Percentiles rank a stretch among this genome's conserved stretches.
Evolutionary conservation across 2,329 filamentous ascomycete species (phyloP).

Genomic region (Epichloe brachyelytri): DNA sequence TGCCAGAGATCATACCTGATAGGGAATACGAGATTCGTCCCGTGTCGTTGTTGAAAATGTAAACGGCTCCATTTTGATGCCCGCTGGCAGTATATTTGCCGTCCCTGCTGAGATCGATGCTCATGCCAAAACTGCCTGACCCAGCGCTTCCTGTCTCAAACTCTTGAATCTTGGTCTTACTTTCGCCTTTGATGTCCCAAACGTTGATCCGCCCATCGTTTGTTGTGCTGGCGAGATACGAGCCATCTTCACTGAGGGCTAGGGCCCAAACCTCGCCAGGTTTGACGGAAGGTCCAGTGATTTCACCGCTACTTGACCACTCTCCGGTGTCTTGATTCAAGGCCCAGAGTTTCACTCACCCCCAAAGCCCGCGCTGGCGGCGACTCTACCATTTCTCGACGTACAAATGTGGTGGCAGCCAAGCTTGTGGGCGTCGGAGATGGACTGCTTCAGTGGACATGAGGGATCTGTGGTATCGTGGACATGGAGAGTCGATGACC

Average conservation of each 20-base stretch:
- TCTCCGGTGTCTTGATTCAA: constrained; percentile 42
- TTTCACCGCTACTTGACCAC: constrained; percentile 31
- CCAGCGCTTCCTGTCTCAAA: constrained; percentile 63
- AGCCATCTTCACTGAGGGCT: constrained; percentile 70
- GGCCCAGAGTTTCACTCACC: constrained; percentile 81
- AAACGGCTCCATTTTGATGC: constrained; percentile 82
- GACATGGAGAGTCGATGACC: constrained; percentile 68
- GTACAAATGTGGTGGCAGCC: constrained; percentile 84
- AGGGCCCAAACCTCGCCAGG: constrained; percentile 77
- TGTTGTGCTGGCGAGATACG: constrained; percentile 74
- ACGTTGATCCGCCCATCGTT: constrained; percentile 82
- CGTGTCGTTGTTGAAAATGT: constrained; percentile 89
- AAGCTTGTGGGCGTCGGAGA: constrained; percentile 68
- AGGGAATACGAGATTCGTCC: constrained; percentile 77
- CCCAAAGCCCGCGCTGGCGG: constrained; percentile 77
- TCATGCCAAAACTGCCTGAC: constrained; percentile 81
- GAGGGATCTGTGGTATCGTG: constrained; percentile 60
- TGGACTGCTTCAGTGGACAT: constrained; percentile 67
- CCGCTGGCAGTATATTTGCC: constrained; percentile 81
- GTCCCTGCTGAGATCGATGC: constrained; percentile 68
- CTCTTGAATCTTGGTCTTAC: constrained; percentile 54
- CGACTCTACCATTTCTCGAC: constrained; percentile 52
- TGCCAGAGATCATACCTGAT: constrained; percentile 39
- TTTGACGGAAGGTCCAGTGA: constrained; percentile 33
- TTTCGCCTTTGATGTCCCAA: constrained; percentile 55